These are phyloP conservation scores for Macrotyloma uniflorum DNA, from an alignment of 306 rosid species.

Conservation along the genomic window DNA sequence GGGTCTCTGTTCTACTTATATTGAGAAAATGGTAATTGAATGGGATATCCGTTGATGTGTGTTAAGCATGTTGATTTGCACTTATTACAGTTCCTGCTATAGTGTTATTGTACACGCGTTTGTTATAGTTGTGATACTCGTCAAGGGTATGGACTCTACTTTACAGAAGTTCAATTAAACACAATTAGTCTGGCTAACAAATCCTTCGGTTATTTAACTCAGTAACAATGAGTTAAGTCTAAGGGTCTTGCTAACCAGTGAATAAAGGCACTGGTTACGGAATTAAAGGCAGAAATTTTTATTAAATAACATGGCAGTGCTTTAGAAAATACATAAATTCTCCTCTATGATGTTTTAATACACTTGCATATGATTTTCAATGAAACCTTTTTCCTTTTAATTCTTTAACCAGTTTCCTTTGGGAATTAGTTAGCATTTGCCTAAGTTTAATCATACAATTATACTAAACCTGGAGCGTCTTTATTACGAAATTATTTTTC, in stretches of 20 bases:
- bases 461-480: neutral
- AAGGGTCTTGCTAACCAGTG: too few species aligned
- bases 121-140: neutral
- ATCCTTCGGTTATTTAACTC: neutral
- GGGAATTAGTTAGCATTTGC: too few species aligned
- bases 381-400: too few species aligned
- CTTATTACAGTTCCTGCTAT: neutral
- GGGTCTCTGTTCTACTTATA: constrained; percentile 31
- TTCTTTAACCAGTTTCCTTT: too few species aligned
- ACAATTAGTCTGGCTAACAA: neutral
- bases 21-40: neutral
- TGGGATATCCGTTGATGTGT: neutral
- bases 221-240: neutral
- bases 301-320: too few species aligned
- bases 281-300: too few species aligned
- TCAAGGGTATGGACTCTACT: neutral
- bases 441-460: neutral
- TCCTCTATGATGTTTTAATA: too few species aligned
- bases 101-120: neutral
- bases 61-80: neutral
- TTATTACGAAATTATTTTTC: neutral
- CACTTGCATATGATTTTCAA: too few species aligned
- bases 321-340: too few species aligned
- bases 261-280: too few species aligned
- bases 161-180: neutral